Evolutionary conservation across 257 asterid species (phyloP).

Genomic region (Solanum ossicruentum): DNA sequence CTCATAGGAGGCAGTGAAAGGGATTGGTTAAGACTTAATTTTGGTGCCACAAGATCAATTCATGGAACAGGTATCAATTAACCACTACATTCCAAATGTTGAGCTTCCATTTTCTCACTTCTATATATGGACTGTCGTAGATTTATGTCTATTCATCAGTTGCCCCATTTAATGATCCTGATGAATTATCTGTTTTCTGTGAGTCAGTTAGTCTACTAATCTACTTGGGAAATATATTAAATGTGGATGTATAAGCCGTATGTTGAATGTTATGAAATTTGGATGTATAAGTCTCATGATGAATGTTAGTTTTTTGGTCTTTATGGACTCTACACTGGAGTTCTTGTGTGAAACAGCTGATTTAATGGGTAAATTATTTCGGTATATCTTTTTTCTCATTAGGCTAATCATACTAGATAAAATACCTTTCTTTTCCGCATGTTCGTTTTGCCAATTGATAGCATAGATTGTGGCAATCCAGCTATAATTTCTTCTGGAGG

Average conservation of each 20-base stretch:
- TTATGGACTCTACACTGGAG: neutral
- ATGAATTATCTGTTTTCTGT: neutral
- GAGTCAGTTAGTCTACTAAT: neutral
- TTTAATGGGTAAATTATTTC: neutral
- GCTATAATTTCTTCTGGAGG: neutral
- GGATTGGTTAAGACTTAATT: slow-evolving; percentile 21
- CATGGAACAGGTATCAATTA: slow-evolving; percentile 55
- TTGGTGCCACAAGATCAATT: slow-evolving; percentile 41
- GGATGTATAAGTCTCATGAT: neutral
- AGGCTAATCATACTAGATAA: neutral
- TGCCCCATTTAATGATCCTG: neutral
- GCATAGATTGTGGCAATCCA: neutral
- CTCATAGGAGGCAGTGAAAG: slow-evolving; percentile 28
- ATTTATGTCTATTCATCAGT: neutral
- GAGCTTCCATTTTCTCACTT: neutral
- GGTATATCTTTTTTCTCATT: neutral
- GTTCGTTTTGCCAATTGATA: neutral
- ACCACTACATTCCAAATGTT: neutral
- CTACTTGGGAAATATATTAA: neutral
- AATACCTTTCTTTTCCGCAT: neutral
- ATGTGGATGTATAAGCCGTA: neutral
- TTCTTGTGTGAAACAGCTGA: neutral
- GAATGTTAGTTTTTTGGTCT: neutral
- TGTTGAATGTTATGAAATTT: too few relatives aligned
- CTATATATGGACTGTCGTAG: neutral